Base-by-base conservation (phyloP, 257 asterid genomes). In the Solanum gandarillasii region DNA sequence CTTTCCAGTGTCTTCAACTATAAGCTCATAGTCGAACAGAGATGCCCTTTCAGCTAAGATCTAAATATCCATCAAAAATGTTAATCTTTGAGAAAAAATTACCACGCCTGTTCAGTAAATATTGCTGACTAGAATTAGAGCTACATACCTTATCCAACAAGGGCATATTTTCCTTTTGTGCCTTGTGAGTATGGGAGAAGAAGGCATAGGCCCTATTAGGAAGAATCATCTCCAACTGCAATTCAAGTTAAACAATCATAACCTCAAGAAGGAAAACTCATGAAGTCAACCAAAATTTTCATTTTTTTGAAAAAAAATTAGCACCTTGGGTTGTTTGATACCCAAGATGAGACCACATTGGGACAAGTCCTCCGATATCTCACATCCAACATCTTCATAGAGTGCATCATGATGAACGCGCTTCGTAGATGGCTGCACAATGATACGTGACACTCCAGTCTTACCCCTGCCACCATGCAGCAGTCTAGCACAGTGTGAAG, bases 141-240 rank as follows among this genome's bases (percentile, higher is more conserved):
- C 32, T 38, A 72, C 20, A 23, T 83, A 97, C 99, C 98, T 95
- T 97, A 92, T 95, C 99, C 86, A 97, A 94, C 92, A 97, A 94
- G 18, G 98, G 99, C 99, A 97, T 95, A 83, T 95, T 97, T 90
- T 97, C 99, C 87, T 88, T 94, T 83, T 95, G 98, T 52, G 99
- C 98, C 93, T 97, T 97, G 91, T 97, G 99, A 34, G 99, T 95
- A 88, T 97, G 99, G 16, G 98, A 97, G 92, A 97, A 97, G 91
- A 97, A 97, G 9, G 98, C 94, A 88, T 97, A 97, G 23, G 96
- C 97, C 90, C 97, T 93, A 62, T 93, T 89, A 27, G 96, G 98
- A 85, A 97, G 98, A 89, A 97, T 95, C 99, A 97, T 94, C 88
- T 95, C 98, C 95, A 95, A 90, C 99, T 97, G 95, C 94, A 74